Percentiles rank a stretch among this genome's conserved stretches.
These are phyloP conservation scores for Bruguiera hainesii DNA, from an alignment of 441 rosid genomes.

Conservation along the genomic window DNA sequence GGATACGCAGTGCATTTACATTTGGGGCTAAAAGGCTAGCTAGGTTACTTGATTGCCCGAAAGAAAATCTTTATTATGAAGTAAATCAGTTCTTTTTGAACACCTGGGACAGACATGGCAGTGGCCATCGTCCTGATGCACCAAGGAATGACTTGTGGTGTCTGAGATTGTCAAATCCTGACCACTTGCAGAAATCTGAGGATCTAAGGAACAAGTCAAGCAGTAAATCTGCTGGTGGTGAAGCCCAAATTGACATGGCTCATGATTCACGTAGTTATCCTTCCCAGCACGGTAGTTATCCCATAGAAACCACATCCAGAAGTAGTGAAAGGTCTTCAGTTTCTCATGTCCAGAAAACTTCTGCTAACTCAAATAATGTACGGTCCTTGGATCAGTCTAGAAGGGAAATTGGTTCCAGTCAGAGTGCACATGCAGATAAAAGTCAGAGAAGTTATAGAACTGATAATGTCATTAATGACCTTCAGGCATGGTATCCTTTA, in stretches of 20 bases:
- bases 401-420: conserved; percentile 45
- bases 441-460: conserved; percentile 52
- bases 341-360: conserved; percentile 43
- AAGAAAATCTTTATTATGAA: conserved; percentile 65
- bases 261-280: conserved; percentile 33
- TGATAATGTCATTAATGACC: conserved; percentile 44
- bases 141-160: conserved; percentile 54
- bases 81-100: conserved; percentile 84
- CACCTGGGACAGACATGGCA: conserved; percentile 98
- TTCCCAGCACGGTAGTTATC: conserved; percentile 39
- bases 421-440: conserved; percentile 37
- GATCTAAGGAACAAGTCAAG: conserved; percentile 36
- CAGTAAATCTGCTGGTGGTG: conserved; percentile 34
- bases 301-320: conserved; percentile 38
- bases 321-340: conserved; percentile 30
- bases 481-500: conserved; percentile 69
- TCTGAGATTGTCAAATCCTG: conserved; percentile 47
- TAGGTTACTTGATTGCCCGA: conserved; percentile 80
- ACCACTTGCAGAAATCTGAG: conserved; percentile 42
- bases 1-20: conserved; percentile 98
- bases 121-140: conserved; percentile 92
- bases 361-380: conserved; percentile 29
- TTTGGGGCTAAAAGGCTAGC: conserved; percentile 96
- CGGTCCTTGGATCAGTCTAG: conserved; percentile 42
- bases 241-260: conserved; percentile 34